phyloP scores from a whole-genome alignment of 2,329 filamentous ascomycete genomes.

The Ophiostoma angusticollis region DNA sequence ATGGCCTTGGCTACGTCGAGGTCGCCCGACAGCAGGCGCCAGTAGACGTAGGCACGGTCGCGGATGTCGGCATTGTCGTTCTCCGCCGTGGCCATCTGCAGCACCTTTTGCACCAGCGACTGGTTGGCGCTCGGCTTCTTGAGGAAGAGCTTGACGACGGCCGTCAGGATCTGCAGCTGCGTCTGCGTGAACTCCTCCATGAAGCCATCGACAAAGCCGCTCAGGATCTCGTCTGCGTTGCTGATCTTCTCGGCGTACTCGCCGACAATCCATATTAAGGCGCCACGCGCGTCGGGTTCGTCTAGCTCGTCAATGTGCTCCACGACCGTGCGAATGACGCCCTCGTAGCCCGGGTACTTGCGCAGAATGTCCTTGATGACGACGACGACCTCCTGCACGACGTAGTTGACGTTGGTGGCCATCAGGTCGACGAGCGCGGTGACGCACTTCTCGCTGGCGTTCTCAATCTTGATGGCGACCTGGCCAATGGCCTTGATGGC shows the following conservation, averaged over 20 bases:
- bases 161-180: slow-evolving; percentile 94
- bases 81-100: slow-evolving; percentile 83
- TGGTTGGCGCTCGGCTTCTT: slow-evolving; percentile 93
- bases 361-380: slow-evolving; percentile 98
- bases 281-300: slow-evolving; percentile 79
- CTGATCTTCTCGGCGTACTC: slow-evolving; percentile 99
- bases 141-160: slow-evolving; percentile 92
- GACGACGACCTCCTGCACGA: slow-evolving; percentile 96
- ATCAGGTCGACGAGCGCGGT: slow-evolving; percentile 88
- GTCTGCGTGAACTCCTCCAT: slow-evolving; percentile 97
- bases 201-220: slow-evolving; percentile 85
- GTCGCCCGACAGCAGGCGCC: slow-evolving; percentile 88
- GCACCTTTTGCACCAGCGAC: slow-evolving; percentile 81
- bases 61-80: slow-evolving; percentile 97
- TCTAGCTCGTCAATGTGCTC: slow-evolving; percentile 95
- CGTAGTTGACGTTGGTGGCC: slow-evolving; percentile 96
- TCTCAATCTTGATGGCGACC: slow-evolving; percentile 96
- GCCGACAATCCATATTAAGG: slow-evolving; percentile 96
- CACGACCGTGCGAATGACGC: slow-evolving; percentile 92
- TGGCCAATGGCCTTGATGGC: slow-evolving; percentile 95
- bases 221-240: slow-evolving; percentile 91
- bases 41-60: slow-evolving; percentile 95
- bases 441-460: slow-evolving; percentile 87
- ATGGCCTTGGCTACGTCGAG: slow-evolving; percentile 85
- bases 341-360: slow-evolving; percentile 95